These are phyloP conservation scores for Leptodontidium sp. DNA, from an alignment of 2,329 filamentous ascomycete species.

Conservation along the genomic window DNA sequence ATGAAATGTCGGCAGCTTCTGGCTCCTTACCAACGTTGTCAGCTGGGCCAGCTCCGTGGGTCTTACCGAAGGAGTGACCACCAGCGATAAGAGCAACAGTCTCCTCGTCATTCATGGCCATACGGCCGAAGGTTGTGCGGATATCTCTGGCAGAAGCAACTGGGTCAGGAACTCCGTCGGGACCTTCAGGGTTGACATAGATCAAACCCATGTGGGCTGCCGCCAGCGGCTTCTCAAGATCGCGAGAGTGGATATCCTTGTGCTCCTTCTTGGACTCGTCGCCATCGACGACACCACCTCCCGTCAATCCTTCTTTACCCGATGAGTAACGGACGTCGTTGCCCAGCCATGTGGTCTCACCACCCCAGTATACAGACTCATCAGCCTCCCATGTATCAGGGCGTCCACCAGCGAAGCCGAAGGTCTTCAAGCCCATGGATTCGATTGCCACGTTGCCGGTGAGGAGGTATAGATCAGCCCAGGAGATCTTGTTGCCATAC, in stretches of 20 bases:
- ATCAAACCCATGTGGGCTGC: slow-evolving; percentile 80
- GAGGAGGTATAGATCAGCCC: slow-evolving; percentile 77
- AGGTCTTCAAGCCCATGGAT: slow-evolving; percentile 77
- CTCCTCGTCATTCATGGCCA: slow-evolving; percentile 87
- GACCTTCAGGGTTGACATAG: slow-evolving; percentile 84
- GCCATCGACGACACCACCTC: slow-evolving; percentile 52
- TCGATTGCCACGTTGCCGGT: slow-evolving; percentile 81
- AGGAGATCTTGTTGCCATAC: slow-evolving; percentile 84
- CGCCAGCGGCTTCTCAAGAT: slow-evolving; percentile 73
- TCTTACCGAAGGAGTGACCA: slow-evolving; percentile 83
- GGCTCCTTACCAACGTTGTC: slow-evolving; percentile 74
- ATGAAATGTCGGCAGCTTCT: slow-evolving; percentile 67
- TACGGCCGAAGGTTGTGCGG: slow-evolving; percentile 76
- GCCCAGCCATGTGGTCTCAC: slow-evolving; percentile 76
- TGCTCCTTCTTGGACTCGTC: slow-evolving; percentile 53
- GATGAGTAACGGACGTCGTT: slow-evolving; percentile 72
- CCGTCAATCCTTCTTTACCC: slow-evolving; percentile 39
- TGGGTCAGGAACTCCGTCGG: slow-evolving; percentile 75
- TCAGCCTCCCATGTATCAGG: slow-evolving; percentile 78
- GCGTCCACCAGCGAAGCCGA: slow-evolving; percentile 78
- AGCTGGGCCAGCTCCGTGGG: slow-evolving; percentile 73
- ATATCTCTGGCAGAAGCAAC: slow-evolving; percentile 75
- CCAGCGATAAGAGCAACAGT: slow-evolving; percentile 82
- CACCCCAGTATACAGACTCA: slow-evolving; percentile 80
- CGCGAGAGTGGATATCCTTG: slow-evolving; percentile 63